A percentile compares a stretch with the other conserved stretches of the same genome.
These are phyloP conservation scores for Dactylonectria estremocensis DNA, from an alignment of 2,329 filamentous ascomycete genomes.

Conservation along the genomic window DNA sequence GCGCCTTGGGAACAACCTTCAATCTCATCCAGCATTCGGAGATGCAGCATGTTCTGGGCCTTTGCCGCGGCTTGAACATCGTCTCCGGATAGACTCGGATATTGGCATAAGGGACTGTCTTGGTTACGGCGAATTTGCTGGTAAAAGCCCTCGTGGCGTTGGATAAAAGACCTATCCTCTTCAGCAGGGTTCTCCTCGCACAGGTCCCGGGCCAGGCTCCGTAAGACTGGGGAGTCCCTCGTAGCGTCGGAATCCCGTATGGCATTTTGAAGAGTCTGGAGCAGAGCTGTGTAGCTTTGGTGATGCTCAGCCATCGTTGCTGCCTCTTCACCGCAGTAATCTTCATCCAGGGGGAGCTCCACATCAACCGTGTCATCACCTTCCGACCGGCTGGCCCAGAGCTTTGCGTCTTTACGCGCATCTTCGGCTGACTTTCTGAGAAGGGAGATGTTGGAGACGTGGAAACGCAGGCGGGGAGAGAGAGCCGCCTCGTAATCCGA, in stretches of 20 bases:
- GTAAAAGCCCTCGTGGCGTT: conserved; percentile 26
- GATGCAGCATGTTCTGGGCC: conserved; percentile 27
- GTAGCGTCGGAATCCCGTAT: conserved; percentile 29
- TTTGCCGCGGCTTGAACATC: conserved; percentile 22
- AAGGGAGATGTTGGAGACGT: conserved; percentile 30
- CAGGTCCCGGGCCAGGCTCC: conserved; percentile 19
- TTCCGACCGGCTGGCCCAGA: conserved; percentile 26
- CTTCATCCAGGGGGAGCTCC: conserved; percentile 26
- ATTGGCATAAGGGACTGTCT: not conserved
- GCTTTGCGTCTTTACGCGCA: conserved; percentile 19
- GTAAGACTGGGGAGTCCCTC: conserved; percentile 26
- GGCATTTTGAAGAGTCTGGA: conserved; percentile 27
- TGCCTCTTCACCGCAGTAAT: conserved; percentile 5
- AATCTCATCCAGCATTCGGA: conserved; percentile 22
- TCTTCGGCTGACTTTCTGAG: conserved; percentile 29
- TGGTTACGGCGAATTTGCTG: conserved; percentile 27
- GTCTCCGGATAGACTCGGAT: conserved; percentile 2
- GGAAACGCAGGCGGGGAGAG: conserved; percentile 17
- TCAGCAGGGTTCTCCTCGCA: conserved; percentile 13
- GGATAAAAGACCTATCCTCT: conserved; percentile 22
- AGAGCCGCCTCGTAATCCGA: conserved; percentile 3
- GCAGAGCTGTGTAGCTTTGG: conserved; percentile 29
- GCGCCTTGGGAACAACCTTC: not conserved
- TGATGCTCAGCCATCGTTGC: conserved; percentile 24
- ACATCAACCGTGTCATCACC: not conserved